phyloP scores from a whole-genome alignment of 1,284 basidiomycete species.

The Puccinia triticina region DNA sequence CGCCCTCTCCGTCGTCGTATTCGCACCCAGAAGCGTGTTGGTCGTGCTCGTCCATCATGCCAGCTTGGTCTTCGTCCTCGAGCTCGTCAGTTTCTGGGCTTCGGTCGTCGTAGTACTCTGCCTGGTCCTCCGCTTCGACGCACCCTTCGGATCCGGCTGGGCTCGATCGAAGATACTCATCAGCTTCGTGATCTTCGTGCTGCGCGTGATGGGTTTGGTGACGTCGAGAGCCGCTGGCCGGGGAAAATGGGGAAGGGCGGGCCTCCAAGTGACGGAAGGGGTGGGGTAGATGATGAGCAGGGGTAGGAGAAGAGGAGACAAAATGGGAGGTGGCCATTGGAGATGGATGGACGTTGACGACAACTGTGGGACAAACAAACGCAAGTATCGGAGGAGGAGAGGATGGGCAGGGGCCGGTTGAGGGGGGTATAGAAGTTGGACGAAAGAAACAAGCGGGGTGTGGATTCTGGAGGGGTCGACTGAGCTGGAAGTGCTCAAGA shows the following conservation, averaged over 20 bases:
- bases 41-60: not conserved
- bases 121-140: not conserved
- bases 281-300: slow-evolving; percentile 33
- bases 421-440: not conserved
- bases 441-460: not conserved
- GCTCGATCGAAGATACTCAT: not conserved
- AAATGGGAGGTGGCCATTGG: slow-evolving; percentile 44
- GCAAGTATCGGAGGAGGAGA: not conserved
- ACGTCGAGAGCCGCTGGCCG: not conserved
- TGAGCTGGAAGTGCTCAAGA: not conserved
- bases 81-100: not conserved
- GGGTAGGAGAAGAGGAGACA: slow-evolving; percentile 45
- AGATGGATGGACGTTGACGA: not conserved
- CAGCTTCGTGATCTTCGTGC: not conserved
- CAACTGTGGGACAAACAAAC: not conserved
- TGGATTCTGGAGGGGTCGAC: not conserved
- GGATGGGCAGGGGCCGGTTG: not conserved
- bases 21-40: not conserved
- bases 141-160: not conserved
- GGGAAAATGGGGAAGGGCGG: slow-evolving; percentile 37
- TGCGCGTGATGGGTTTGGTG: not conserved
- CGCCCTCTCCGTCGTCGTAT: slow-evolving; percentile 19
- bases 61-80: not conserved
- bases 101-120: slow-evolving; percentile 7
- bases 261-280: slow-evolving; percentile 39